phyloP scores from a whole-genome alignment of 2,329 filamentous ascomycete genomes.

The Neonectria coccinea region DNA sequence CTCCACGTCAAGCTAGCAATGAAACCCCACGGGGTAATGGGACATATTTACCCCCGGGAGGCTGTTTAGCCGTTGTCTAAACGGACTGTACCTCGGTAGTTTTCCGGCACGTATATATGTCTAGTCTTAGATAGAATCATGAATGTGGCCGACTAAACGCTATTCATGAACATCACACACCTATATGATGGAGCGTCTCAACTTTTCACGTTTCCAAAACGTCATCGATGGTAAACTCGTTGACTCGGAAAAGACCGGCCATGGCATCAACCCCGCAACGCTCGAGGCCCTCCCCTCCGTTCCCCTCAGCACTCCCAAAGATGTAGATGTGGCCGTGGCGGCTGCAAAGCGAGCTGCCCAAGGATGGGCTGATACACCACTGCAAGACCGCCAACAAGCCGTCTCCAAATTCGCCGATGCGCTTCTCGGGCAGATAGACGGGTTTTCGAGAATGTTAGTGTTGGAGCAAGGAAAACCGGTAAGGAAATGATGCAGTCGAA shows the following conservation, averaged over 20 bases:
- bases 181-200: neutral
- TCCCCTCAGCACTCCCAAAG: conserved; percentile 59
- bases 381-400: conserved; percentile 22
- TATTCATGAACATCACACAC: neutral
- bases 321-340: conserved; percentile 63
- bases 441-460: neutral
- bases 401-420: neutral
- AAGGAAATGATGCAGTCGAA: conserved; percentile 30
- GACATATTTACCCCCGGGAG: neutral
- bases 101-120: neutral
- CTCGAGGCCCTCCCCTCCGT: conserved; percentile 62
- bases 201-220: conserved; percentile 56
- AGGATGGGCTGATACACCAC: conserved; percentile 55
- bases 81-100: neutral
- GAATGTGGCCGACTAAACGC: neutral
- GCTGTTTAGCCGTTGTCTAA: too few species aligned
- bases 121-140: neutral
- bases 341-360: conserved; percentile 61
- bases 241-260: conserved; percentile 59
- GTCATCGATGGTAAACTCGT: conserved; percentile 55
- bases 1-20: neutral
- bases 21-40: neutral
- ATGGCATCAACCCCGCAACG: conserved; percentile 64
- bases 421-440: neutral
- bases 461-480: conserved; percentile 5